Evolutionary conservation across 2,329 filamentous ascomycete species (phyloP).

Genomic region (Aspergillus pseudoviridinutans): DNA sequence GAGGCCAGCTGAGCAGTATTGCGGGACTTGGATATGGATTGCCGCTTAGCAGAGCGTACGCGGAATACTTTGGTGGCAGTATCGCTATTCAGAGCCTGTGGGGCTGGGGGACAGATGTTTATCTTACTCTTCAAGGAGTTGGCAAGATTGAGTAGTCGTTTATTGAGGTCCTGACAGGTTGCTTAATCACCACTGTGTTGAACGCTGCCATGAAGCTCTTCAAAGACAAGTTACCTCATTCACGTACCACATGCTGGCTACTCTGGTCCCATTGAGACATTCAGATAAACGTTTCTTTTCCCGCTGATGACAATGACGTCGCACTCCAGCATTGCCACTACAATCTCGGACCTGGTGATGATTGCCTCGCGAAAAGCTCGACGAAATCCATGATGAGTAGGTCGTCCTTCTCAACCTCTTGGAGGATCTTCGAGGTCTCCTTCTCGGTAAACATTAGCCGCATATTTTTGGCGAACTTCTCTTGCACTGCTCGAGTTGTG

Average conservation of each 20-base stretch:
- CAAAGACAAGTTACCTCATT: background rate
- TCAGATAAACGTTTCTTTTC: background rate
- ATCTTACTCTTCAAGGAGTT: slow-evolving; percentile 59
- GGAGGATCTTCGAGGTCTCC: slow-evolving; percentile 10
- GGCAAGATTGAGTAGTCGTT: slow-evolving; percentile 43
- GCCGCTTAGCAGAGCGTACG: slow-evolving; percentile 86
- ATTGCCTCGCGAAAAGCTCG: slow-evolving; percentile 12
- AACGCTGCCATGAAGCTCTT: background rate
- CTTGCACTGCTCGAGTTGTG: slow-evolving; percentile 8
- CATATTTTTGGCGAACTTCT: slow-evolving; percentile 18
- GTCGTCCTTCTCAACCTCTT: slow-evolving; percentile 9
- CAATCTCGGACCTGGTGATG: slow-evolving; percentile 2
- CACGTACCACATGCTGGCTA: background rate
- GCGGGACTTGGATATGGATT: slow-evolving; percentile 91
- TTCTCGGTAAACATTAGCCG: slow-evolving; percentile 13
- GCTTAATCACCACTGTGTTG: no score
- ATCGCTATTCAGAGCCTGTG: slow-evolving; percentile 93
- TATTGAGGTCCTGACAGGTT: background rate
- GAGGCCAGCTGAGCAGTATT: slow-evolving; percentile 74
- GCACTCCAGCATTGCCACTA: slow-evolving; percentile 1
- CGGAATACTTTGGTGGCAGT: slow-evolving; percentile 95
- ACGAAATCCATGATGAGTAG: slow-evolving; percentile 13
- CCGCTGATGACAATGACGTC: background rate
- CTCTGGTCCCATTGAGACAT: background rate
- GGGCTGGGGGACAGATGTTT: slow-evolving; percentile 79